phyloP scores from a whole-genome alignment of 805 yeast genomes.

The Clavispora phyllophila region DNA sequence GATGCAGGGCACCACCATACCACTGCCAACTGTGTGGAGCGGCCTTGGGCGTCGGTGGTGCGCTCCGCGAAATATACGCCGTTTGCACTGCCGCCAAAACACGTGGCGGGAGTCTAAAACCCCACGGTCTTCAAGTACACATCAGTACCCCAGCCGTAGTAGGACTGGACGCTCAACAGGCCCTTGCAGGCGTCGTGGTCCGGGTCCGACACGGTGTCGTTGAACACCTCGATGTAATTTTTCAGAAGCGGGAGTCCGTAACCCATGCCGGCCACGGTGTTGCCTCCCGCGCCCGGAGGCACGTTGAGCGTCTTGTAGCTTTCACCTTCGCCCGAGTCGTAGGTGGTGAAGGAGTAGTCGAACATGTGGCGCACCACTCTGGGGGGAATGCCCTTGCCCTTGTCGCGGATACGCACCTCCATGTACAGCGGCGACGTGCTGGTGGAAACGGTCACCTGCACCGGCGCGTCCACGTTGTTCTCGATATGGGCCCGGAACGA shows the following conservation, averaged over 20 bases:
- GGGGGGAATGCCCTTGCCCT: slow-evolving; percentile 84
- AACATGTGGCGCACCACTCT: slow-evolving; percentile 62
- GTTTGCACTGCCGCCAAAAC: too few relatives aligned
- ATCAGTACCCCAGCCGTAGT: slow-evolving; percentile 77
- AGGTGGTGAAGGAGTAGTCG: slow-evolving; percentile 84
- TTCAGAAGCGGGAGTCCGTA: slow-evolving; percentile 85
- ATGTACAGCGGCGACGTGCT: slow-evolving; percentile 36
- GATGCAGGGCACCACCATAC: too few relatives aligned
- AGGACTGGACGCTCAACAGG: slow-evolving; percentile 59
- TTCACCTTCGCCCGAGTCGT: slow-evolving; percentile 54
- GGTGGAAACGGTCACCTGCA: slow-evolving; percentile 34
- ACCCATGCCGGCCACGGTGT: slow-evolving; percentile 89
- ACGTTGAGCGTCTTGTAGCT: slow-evolving; percentile 58
- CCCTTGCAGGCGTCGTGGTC: slow-evolving; percentile 25
- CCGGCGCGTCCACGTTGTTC: slow-evolving; percentile 38
- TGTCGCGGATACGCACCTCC: slow-evolving; percentile 75
- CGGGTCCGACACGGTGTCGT: slow-evolving; percentile 22
- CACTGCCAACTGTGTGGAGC: too few relatives aligned
- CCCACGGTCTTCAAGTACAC: slow-evolving; percentile 54
- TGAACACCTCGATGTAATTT: slow-evolving; percentile 38
- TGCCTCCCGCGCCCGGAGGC: slow-evolving; percentile 68
- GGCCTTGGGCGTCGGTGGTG: too few relatives aligned
- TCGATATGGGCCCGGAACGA: slow-evolving; percentile 87
- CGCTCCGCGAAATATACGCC: too few relatives aligned
- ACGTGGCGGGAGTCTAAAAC: slow-evolving; percentile 4